Conservation (phyloP, 192 early-diverging fungal species). For the Coemansia sp. region DNA sequence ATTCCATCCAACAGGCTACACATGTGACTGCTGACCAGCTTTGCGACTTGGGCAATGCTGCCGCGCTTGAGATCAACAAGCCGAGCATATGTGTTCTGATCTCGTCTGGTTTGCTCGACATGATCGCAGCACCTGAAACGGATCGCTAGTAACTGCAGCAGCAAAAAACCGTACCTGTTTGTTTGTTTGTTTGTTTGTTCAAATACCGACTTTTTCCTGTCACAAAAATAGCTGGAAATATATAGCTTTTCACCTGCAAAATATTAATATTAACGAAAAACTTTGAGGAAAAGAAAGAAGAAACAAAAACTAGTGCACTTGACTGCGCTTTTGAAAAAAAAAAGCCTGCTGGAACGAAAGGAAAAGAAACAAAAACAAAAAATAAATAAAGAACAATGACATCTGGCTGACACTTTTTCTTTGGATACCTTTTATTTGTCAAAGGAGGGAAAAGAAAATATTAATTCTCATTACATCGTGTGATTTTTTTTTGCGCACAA, state of each 20-base stretch:
- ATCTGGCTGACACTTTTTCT: not conserved
- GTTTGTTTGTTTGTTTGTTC: too few relatives aligned
- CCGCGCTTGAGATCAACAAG: too few relatives aligned
- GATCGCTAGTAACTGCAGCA: not conserved
- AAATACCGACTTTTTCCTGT: too few relatives aligned
- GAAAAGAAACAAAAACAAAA: not conserved
- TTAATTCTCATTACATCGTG: too few relatives aligned
- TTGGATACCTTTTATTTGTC: not conserved
- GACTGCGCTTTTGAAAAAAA: conserved; percentile 3
- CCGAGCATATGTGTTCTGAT: too few relatives aligned
- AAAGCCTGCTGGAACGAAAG: not conserved
- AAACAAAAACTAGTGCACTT: not conserved
- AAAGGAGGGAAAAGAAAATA: too few relatives aligned
- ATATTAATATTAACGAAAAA: not conserved
- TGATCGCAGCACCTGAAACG: not conserved
- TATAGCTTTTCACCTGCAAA: not conserved
- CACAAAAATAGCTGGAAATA: too few relatives aligned
- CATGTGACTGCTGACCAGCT: not conserved
- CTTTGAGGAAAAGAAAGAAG: not conserved
- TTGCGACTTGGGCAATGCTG: too few relatives aligned
- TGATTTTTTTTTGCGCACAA: too few relatives aligned
- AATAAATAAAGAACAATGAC: not conserved
- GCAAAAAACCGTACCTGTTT: too few relatives aligned
- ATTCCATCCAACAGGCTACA: not conserved
- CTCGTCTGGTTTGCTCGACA: too few relatives aligned